These are phyloP conservation scores for Candida tammaniensis DNA, from an alignment of 805 yeast genomes.

Conservation along the genomic window DNA sequence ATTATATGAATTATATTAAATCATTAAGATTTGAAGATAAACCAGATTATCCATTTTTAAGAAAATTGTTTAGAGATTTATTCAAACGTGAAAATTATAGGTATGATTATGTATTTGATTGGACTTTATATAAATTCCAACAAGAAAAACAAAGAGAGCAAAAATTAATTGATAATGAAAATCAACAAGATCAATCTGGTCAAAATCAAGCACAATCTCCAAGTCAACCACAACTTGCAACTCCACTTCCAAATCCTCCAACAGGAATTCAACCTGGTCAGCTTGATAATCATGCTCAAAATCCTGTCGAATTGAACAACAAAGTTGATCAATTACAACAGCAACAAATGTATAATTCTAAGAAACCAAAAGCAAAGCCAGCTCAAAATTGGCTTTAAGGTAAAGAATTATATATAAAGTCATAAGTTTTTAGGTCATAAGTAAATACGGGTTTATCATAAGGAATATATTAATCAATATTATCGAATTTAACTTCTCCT, in stretches of 20 bases:
- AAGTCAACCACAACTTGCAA: slow-evolving; percentile 13
- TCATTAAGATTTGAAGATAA: slow-evolving; percentile 92
- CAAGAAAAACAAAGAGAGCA: slow-evolving; percentile 54
- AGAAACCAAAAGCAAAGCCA: slow-evolving; percentile 10
- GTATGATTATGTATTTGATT: slow-evolving; percentile 93
- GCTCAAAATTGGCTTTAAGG: slow-evolving; percentile 15
- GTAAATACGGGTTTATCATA: too few relatives aligned
- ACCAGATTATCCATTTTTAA: slow-evolving; percentile 88
- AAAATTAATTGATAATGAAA: slow-evolving; percentile 21
- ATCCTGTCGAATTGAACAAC: slow-evolving; percentile 2
- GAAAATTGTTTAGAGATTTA: slow-evolving; percentile 85
- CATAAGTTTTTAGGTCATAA: not conserved
- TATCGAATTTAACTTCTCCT: slow-evolving; percentile 12
- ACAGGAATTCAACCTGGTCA: slow-evolving; percentile 9
- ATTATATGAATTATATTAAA: slow-evolving; percentile 84
- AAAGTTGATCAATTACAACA: slow-evolving; percentile 14
- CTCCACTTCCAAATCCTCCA: slow-evolving; percentile 19
- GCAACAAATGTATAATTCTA: slow-evolving; percentile 11
- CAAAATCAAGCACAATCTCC: slow-evolving; percentile 17
- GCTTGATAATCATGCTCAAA: slow-evolving; percentile 11
- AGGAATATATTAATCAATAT: slow-evolving; percentile 12
- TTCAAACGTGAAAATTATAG: slow-evolving; percentile 84
- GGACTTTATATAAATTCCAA: slow-evolving; percentile 86
- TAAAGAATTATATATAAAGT: not conserved
- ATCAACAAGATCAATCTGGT: slow-evolving; percentile 15